Base-by-base conservation (phyloP, 805 yeast genomes). In the Barnettozyma pratensis region DNA sequence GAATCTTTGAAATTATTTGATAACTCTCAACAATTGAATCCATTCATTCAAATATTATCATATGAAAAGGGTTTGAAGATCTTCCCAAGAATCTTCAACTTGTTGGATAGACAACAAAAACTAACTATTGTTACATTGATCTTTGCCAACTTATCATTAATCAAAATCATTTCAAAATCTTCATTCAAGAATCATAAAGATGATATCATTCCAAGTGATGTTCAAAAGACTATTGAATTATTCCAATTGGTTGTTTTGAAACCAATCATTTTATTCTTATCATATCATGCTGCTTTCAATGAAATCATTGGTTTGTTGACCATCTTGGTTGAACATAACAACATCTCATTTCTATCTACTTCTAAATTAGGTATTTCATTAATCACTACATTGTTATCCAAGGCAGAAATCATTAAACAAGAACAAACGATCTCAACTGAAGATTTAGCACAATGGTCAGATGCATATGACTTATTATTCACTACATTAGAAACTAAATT, bases 391-490 rank as follows among this genome's bases (percentile, higher is more conserved):
- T 72, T 92, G 53, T 81, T 91, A 49, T 88, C 97, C 5, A 81
- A 97, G 60, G 92, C 96, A 34, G 97, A 92, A 66, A 78, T 91
- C 59, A 85, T 92, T 60, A 84, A 85, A 61, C 97, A 95, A 64
- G 96, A 91, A 62, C 82, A 81, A 52, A 63, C 70, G 63, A 56
- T 79, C 25, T 69, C 75, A 6, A 62, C 66, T 8, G 69, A 70
- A 44, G 75, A 71, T 48, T 56, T 67, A 34, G 63, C 70, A 34
- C 68, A 71, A 67, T 91, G 97, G 97, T 76, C 84, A 40, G 73
- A 76, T 46, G 81, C 88, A 48, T 92, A 92, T 65, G 95, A 88
- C 65, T 82, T 80, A 57, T 71, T 92, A 50, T 92, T 92, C 71
- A 81, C 85, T 14, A 74, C 84, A 1, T 70, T 91, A 55, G 94